These are phyloP conservation scores for Colletotrichum karsti DNA, from an alignment of 2,329 filamentous ascomycete species.

Conservation along the genomic window DNA sequence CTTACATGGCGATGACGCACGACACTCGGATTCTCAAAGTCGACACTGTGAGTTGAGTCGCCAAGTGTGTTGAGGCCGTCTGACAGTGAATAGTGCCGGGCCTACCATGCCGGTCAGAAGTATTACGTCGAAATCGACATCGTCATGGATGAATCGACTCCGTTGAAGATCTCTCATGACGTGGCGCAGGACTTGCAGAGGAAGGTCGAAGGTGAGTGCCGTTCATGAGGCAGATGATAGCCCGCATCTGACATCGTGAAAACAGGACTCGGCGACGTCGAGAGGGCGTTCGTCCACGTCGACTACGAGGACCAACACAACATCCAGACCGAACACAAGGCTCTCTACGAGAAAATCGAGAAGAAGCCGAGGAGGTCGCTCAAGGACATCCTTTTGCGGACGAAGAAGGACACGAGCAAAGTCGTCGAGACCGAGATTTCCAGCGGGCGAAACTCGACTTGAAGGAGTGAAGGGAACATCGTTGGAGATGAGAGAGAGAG, in stretches of 20 bases:
- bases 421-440: conserved; percentile 13
- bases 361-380: conserved; percentile 38
- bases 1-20: conserved; percentile 64
- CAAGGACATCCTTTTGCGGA: conserved; percentile 41
- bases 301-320: conserved; percentile 53
- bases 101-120: conserved; percentile 68
- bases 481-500: background rate
- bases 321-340: conserved; percentile 51
- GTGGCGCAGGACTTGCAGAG: conserved; percentile 67
- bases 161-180: conserved; percentile 66
- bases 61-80: background rate
- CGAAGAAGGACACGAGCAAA: conserved; percentile 25
- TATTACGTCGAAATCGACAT: conserved; percentile 72
- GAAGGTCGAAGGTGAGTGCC: conserved; percentile 61
- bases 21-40: conserved; percentile 63
- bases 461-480: background rate
- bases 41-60: conserved; percentile 54
- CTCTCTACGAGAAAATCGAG: conserved; percentile 45
- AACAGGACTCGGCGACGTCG: conserved; percentile 44
- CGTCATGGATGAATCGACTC: conserved; percentile 64
- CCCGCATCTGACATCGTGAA: background rate
- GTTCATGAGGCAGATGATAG: background rate
- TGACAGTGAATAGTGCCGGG: conserved; percentile 51
- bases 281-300: conserved; percentile 55
- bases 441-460: background rate